Percentiles rank a stretch among this genome's conserved stretches.
Conservation (phyloP, 768 basidiomycete species). For the Tricholoma hemisulphureum region DNA sequence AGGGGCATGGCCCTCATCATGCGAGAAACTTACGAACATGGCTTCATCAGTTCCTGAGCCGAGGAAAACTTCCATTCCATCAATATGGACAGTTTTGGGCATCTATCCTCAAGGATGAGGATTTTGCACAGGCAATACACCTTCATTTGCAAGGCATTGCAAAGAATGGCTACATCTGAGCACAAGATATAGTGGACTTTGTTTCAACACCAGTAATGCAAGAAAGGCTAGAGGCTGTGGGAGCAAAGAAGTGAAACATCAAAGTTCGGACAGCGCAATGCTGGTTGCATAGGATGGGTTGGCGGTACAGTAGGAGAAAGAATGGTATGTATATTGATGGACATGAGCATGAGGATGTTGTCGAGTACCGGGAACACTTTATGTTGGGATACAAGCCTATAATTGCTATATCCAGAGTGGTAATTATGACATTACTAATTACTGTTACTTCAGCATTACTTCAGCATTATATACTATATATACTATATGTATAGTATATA, state of each 20-base stretch:
- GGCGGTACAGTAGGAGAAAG: constrained; percentile 23
- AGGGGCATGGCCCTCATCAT: constrained; percentile 25
- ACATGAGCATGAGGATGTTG: constrained; percentile 37
- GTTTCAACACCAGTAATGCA: constrained; percentile 25
- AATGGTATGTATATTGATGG: too few relatives aligned
- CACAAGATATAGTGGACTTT: constrained; percentile 32
- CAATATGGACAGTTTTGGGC: not conserved
- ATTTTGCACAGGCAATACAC: constrained; percentile 24
- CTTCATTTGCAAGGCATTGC: constrained; percentile 26
- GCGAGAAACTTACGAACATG: constrained; percentile 30
- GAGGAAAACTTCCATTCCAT: not conserved
- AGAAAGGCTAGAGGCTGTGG: constrained; percentile 9
- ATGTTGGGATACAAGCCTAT: too few relatives aligned
- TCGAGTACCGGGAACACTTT: too few relatives aligned
- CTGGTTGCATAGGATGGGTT: constrained; percentile 36
- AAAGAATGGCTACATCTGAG: constrained; percentile 26
- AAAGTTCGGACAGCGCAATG: constrained; percentile 24
- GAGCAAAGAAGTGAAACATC: constrained; percentile 11
- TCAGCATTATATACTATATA: too few relatives aligned
- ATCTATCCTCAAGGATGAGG: constrained; percentile 29
- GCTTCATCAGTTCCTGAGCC: constrained; percentile 25
- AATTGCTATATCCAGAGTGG: too few relatives aligned
- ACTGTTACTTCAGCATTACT: too few relatives aligned
- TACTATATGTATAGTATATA: too few relatives aligned
- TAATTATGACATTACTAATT: too few relatives aligned